These are phyloP conservation scores for Mediolabrus comicus DNA, from an alignment of 108 stramenopile species.

Conservation along the genomic window DNA sequence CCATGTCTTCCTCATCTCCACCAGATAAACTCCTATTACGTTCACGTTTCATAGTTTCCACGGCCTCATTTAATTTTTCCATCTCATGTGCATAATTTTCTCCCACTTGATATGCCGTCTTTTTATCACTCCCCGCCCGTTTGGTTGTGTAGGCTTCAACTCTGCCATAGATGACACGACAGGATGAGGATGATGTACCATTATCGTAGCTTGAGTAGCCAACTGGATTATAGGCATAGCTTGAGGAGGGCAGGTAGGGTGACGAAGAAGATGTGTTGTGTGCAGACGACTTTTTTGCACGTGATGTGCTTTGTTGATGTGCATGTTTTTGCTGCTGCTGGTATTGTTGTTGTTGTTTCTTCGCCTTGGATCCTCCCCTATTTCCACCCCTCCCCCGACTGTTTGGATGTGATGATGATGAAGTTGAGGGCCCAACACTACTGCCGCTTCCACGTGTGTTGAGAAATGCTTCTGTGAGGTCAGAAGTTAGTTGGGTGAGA, in stretches of 20 bases:
- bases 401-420: not conserved
- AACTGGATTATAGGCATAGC: slow-evolving; percentile 29
- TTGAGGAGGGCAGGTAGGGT: slow-evolving; percentile 13
- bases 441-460: slow-evolving; percentile 38
- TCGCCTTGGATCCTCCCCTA: not conserved
- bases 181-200: slow-evolving; percentile 31
- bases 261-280: not conserved
- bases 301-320: not conserved
- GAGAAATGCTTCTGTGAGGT: slow-evolving; percentile 60
- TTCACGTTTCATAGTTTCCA: slow-evolving; percentile 33
- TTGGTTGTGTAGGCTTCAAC: slow-evolving; percentile 89
- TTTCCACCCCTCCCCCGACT: slow-evolving; percentile 2
- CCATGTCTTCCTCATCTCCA: not conserved
- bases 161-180: slow-evolving; percentile 78
- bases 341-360: slow-evolving; percentile 4
- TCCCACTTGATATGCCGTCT: slow-evolving; percentile 74
- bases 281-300: not conserved
- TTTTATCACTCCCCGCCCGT: slow-evolving; percentile 80
- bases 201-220: slow-evolving; percentile 32
- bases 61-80: slow-evolving; percentile 39
- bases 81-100: slow-evolving; percentile 76
- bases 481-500: slow-evolving; percentile 67
- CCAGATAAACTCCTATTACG: not conserved
- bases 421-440: not conserved
- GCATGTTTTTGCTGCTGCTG: not conserved